A percentile compares a stretch with the other conserved stretches of the same genome.
phyloP scores from a whole-genome alignment of 108 stramenopile species.

The Fragilariopsis cylindrus region DNA sequence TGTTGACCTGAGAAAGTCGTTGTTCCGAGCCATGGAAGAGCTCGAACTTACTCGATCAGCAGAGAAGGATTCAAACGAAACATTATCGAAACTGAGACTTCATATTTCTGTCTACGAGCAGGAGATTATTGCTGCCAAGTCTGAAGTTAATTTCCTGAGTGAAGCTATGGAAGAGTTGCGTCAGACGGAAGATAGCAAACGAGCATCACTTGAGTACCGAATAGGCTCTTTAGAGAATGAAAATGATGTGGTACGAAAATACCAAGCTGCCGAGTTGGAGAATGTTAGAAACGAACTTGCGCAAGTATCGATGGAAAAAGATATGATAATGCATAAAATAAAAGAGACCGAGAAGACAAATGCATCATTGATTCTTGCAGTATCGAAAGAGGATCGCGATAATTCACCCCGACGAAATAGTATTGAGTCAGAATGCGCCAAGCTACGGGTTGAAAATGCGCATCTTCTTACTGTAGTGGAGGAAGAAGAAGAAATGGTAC shows the following conservation, averaged over 20 bases:
- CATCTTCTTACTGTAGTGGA: conserved; percentile 61
- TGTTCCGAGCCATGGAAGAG: conserved; percentile 61
- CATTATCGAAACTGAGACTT: conserved; percentile 53
- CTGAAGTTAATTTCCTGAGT: conserved; percentile 62
- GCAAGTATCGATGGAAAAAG: conserved; percentile 64
- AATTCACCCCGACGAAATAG: conserved; percentile 31
- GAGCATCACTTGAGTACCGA: conserved; percentile 70
- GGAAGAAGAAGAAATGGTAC: conserved; percentile 57
- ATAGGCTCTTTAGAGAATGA: conserved; percentile 75
- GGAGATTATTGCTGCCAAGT: conserved; percentile 69
- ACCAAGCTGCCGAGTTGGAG: conserved; percentile 57
- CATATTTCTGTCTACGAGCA: conserved; percentile 71
- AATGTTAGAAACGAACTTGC: conserved; percentile 62
- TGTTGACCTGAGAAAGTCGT: conserved; percentile 55
- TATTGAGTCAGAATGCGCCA: conserved; percentile 52
- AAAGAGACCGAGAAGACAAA: conserved; percentile 71
- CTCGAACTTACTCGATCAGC: conserved; percentile 57
- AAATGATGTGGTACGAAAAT: conserved; percentile 43
- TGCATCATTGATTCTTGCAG: conserved; percentile 50
- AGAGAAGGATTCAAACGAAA: conserved; percentile 66
- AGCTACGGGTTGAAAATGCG: conserved; percentile 72
- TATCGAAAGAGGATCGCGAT: conserved; percentile 23
- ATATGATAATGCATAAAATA: conserved; percentile 60
- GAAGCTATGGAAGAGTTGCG: conserved; percentile 75
- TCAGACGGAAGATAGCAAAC: conserved; percentile 52